A percentile compares a stretch with the other conserved stretches of the same genome.
phyloP scores from a whole-genome alignment of 169 alveolate species.

The Neospora caninum region DNA sequence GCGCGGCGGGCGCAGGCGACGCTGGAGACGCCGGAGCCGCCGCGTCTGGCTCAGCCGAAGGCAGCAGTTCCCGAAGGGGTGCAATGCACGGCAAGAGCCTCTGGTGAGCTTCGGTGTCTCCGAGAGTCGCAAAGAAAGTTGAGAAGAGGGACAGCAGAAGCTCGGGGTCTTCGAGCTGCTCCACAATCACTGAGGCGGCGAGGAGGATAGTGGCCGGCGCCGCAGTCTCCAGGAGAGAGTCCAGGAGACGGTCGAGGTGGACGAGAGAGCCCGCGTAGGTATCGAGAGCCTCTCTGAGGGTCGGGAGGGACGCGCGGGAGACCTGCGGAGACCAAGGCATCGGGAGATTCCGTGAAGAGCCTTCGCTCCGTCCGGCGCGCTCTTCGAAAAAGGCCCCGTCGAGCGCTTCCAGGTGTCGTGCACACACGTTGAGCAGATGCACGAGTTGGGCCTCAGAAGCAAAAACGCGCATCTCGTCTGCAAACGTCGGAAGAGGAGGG shows the following conservation, averaged over 20 bases:
- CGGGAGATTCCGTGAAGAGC: too few relatives aligned
- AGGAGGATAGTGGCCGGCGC: background rate
- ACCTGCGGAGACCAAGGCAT: background rate
- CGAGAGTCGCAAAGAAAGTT: background rate
- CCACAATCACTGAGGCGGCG: background rate
- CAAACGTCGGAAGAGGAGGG: background rate
- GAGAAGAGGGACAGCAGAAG: constrained; percentile 38
- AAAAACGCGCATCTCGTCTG: background rate
- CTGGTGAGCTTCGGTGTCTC: constrained; percentile 23
- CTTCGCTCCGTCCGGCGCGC: background rate
- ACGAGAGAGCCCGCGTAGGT: background rate
- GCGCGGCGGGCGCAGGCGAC: background rate
- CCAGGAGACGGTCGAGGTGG: background rate
- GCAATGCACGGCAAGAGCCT: constrained; percentile 36
- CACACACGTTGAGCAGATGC: background rate
- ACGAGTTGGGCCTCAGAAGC: constrained; percentile 1
- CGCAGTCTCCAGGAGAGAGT: background rate
- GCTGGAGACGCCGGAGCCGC: background rate
- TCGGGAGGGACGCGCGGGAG: constrained; percentile 25
- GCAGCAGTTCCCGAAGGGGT: background rate
- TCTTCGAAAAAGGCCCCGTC: background rate
- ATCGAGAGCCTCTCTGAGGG: background rate
- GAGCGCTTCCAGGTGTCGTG: background rate
- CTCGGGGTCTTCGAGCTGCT: constrained; percentile 33
- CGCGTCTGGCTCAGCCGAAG: background rate